Evolutionary conservation across 176 grass and related monocot species (phyloP).

Genomic region (Dactylis glomerata): DNA sequence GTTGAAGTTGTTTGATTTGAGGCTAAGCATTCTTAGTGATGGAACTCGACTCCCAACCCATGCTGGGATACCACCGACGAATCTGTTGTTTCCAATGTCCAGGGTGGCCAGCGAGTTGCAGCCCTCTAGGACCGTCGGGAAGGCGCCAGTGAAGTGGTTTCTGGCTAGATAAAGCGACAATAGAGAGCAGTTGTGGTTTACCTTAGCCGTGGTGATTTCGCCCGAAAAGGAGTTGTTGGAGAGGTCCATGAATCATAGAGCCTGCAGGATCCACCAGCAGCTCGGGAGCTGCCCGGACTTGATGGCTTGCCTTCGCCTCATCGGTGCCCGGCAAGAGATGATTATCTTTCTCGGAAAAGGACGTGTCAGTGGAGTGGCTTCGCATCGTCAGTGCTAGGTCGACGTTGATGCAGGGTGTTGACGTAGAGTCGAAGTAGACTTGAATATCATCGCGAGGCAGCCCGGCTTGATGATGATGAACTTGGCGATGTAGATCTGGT

Average conservation of each 20-base stretch:
- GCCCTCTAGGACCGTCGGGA: conserved; percentile 16
- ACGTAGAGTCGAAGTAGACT: too few relatives aligned
- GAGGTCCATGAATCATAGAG: not conserved
- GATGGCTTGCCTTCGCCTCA: too few relatives aligned
- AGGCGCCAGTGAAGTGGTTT: conserved; percentile 34
- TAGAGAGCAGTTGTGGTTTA: conserved; percentile 21
- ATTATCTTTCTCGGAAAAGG: too few relatives aligned
- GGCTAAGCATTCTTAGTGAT: not conserved
- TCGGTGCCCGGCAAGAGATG: too few relatives aligned
- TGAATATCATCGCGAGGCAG: too few relatives aligned
- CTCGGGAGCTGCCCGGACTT: not conserved
- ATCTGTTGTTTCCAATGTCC: conserved; percentile 43
- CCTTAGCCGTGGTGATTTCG: conserved; percentile 5
- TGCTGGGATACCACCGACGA: not conserved
- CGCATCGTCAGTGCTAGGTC: too few relatives aligned
- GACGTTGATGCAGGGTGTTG: too few relatives aligned
- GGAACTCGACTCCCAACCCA: not conserved
- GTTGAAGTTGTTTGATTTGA: not conserved
- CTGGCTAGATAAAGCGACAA: conserved; percentile 44
- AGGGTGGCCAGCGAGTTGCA: conserved; percentile 21
- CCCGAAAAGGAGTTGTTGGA: conserved; percentile 49
- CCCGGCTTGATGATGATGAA: too few relatives aligned
- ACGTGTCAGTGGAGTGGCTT: too few relatives aligned
- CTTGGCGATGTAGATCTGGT: too few relatives aligned
- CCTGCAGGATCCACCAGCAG: not conserved